These are phyloP conservation scores for Polychaeton citri DNA, from an alignment of 2,329 filamentous ascomycete species.

Conservation along the genomic window DNA sequence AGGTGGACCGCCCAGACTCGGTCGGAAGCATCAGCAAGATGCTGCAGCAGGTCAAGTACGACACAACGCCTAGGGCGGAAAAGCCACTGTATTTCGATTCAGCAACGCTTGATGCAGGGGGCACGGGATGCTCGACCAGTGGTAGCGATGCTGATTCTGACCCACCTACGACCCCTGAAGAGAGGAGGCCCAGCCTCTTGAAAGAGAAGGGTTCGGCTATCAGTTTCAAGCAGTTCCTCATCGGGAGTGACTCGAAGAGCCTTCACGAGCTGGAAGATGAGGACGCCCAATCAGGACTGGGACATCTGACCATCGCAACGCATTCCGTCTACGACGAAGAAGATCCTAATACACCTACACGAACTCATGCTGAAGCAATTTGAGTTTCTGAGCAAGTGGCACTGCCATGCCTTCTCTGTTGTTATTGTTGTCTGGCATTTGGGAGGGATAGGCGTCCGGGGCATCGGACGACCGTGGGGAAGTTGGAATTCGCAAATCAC, in stretches of 20 bases:
- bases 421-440: too few species aligned
- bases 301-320: neutral
- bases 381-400: too few species aligned
- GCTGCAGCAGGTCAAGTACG: conserved; percentile 30
- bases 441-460: too few species aligned
- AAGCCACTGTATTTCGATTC: conserved; percentile 23
- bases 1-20: conserved; percentile 30
- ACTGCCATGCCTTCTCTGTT: too few species aligned
- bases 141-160: neutral
- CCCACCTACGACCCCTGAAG: neutral
- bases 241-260: neutral
- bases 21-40: conserved; percentile 27
- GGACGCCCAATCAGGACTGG: neutral
- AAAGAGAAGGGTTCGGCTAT: neutral
- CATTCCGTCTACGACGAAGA: neutral
- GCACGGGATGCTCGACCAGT: neutral
- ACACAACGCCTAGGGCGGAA: conserved; percentile 31
- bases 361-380: neutral
- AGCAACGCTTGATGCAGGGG: conserved; percentile 1
- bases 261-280: neutral
- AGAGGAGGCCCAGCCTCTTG: neutral
- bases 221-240: neutral
- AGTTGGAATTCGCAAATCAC: too few species aligned
- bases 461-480: too few species aligned
- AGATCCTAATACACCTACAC: neutral